Conservation (phyloP, 2,329 filamentous ascomycete species). For the Paramyrothecium roridum region DNA sequence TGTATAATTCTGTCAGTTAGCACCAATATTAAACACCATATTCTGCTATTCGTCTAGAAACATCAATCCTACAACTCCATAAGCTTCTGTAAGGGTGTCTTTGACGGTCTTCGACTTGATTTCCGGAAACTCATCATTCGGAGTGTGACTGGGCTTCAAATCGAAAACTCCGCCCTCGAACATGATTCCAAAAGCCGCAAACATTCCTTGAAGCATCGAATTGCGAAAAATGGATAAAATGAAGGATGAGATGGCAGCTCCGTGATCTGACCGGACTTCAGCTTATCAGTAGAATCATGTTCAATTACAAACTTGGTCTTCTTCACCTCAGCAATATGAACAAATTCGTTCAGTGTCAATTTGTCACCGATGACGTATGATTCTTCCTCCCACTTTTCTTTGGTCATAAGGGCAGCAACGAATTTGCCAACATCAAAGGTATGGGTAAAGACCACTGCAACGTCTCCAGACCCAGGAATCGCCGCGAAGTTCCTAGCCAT, state of each 20-base stretch:
- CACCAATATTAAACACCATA: too few relatives aligned
- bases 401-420: constrained; percentile 34
- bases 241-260: constrained; percentile 21
- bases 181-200: constrained; percentile 4
- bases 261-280: constrained; percentile 29
- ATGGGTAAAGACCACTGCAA: constrained; percentile 42
- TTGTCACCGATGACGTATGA: constrained; percentile 34
- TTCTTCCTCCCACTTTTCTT: constrained; percentile 39
- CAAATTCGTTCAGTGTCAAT: constrained; percentile 39
- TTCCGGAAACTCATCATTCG: neutral
- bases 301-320: constrained; percentile 31
- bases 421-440: constrained; percentile 45
- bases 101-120: too few relatives aligned
- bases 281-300: constrained; percentile 32
- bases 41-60: too few relatives aligned
- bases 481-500: constrained; percentile 39
- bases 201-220: constrained; percentile 13
- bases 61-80: too few relatives aligned
- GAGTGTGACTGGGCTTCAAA: constrained; percentile 7
- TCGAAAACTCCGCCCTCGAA: constrained; percentile 19
- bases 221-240: constrained; percentile 21
- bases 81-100: too few relatives aligned
- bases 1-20: too few relatives aligned
- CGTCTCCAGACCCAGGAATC: constrained; percentile 45
- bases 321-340: constrained; percentile 31